phyloP scores from a whole-genome alignment of 805 yeast genomes.

The Wickerhamomyces hampshirensis region DNA sequence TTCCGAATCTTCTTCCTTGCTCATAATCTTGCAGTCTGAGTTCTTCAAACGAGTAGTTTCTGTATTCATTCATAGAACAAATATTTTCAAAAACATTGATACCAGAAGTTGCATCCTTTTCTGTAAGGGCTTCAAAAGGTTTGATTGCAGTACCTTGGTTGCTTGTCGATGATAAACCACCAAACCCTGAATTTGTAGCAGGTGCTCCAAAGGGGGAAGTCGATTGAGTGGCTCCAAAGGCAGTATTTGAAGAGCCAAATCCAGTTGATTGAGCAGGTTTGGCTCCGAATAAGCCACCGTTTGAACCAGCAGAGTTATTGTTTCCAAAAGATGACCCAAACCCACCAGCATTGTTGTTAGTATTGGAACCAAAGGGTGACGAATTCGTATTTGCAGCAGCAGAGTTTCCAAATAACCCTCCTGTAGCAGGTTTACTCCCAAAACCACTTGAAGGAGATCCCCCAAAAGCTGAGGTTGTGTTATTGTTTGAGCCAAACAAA shows the following conservation, averaged over 20 bases:
- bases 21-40: slow-evolving; percentile 85
- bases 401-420: slow-evolving; percentile 16
- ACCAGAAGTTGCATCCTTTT: slow-evolving; percentile 64
- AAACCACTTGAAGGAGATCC: slow-evolving; percentile 14
- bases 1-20: slow-evolving; percentile 62
- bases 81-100: slow-evolving; percentile 66
- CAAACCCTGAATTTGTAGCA: slow-evolving; percentile 15
- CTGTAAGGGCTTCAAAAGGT: slow-evolving; percentile 66
- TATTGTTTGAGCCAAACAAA: slow-evolving; percentile 35
- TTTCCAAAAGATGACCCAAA: slow-evolving; percentile 29
- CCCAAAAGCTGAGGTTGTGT: slow-evolving; percentile 23
- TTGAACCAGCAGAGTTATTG: slow-evolving; percentile 20
- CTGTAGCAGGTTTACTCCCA: slow-evolving; percentile 24
- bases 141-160: slow-evolving; percentile 66
- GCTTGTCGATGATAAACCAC: slow-evolving; percentile 20
- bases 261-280: slow-evolving; percentile 23
- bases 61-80: slow-evolving; percentile 87
- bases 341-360: slow-evolving; percentile 27
- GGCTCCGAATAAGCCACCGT: slow-evolving; percentile 38
- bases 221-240: slow-evolving; percentile 15
- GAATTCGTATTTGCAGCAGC: slow-evolving; percentile 14
- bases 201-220: slow-evolving; percentile 39
- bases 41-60: slow-evolving; percentile 78
- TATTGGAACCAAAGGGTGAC: slow-evolving; percentile 20
- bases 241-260: slow-evolving; percentile 16